Base-by-base conservation (phyloP, 306 rosid species). In the Biancaea sappan region DNA sequence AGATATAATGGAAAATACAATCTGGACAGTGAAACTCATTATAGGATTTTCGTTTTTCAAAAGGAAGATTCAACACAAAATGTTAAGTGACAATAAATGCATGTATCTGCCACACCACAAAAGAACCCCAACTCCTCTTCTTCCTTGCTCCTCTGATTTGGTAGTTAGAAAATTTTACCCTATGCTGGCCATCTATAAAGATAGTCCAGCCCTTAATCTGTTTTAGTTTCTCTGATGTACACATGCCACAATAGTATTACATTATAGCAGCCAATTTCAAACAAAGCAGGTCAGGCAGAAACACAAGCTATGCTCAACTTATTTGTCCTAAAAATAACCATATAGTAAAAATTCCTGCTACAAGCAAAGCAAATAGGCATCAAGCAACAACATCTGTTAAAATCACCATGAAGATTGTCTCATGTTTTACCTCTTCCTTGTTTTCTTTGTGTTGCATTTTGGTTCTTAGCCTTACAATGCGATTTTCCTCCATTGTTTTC, bases 361-460 rank as follows among this genome's bases (percentile, higher is more conserved):
- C 35, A 68, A 37, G 24, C 35, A 74, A 34, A 54, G 73, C 8
- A 44, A 28, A 48, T 53, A 29, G 44, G 61, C 48, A 57, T 43
- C 72, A 15, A 65, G 38, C 16, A 51, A 43, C 41, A 12, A 12
- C 28, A 14, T 8, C 52, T 43, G 4, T 16, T 46, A 44, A 32
- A 78, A 72, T 48, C 63, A 18, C 19, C 31, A 58, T 59, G 6
- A 53, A 21, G 18, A 8, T 34, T 44, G 26, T 54, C 26, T 31
- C 50, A 31, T 6, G 11, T 31, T 63, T 32, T 91, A 91, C 97
- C 92, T 86, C 95, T 82, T 89, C 97, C 81, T 66, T 73, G 75
- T 84, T 86, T 64, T 86, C 84, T 71, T 84, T 86, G 16, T 81
- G 86, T 22, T 84, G 88, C 72, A 64, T 37, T 69, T 84, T 83